Conservation (phyloP, 495 filamentous ascomycete species). For the Tuber umbilicatum region DNA sequence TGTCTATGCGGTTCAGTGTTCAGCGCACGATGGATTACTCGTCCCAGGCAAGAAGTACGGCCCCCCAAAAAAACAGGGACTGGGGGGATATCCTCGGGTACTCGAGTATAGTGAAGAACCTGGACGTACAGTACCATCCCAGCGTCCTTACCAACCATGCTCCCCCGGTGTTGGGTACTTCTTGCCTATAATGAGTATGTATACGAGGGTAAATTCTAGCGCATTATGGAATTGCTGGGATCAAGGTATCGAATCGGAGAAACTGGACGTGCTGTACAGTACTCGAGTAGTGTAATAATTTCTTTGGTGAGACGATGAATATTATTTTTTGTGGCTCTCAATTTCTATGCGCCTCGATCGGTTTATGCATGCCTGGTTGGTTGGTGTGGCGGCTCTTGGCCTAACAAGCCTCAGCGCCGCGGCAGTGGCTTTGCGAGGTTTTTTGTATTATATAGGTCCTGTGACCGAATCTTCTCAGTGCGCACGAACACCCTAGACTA, state of each 20-base stretch:
- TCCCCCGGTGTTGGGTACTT: not conserved
- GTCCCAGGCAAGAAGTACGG: not conserved
- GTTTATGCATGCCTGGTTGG: too few relatives aligned
- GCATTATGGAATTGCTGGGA: not conserved
- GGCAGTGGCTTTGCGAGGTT: not conserved
- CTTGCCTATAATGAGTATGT: not conserved
- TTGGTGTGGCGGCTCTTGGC: not conserved
- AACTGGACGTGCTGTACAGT: not conserved
- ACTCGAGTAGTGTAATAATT: not conserved
- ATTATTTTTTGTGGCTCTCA: not conserved
- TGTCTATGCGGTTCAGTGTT: not conserved
- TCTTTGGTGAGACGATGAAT: not conserved
- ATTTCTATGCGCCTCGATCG: not conserved
- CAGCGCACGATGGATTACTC: not conserved
- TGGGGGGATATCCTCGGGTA: not conserved
- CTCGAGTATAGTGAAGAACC: too few relatives aligned
- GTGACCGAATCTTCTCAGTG: not conserved
- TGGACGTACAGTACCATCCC: not conserved
- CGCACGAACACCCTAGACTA: not conserved
- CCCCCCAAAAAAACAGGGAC: not conserved
- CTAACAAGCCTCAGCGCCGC: not conserved
- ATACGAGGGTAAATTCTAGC: not conserved
- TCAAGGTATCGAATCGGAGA: not conserved
- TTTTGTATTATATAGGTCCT: not conserved
- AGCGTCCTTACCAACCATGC: not conserved